Conservation (phyloP, 257 asterid genomes). For the Jacaranda copaia region DNA sequence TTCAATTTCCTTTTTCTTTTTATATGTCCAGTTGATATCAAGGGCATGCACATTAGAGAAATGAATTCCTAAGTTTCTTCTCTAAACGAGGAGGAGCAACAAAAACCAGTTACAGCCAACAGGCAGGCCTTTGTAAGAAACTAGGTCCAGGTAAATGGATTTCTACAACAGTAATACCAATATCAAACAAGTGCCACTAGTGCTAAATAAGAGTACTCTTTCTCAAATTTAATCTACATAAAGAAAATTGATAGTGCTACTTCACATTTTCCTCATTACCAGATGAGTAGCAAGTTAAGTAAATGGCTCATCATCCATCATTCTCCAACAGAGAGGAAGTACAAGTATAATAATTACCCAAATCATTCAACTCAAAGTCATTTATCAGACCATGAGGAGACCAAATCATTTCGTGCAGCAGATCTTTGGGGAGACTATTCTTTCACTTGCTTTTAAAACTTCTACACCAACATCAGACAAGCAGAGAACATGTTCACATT, state of each 20-base stretch:
- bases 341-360: background rate
- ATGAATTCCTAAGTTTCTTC: background rate
- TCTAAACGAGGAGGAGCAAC: background rate
- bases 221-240: background rate
- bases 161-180: background rate
- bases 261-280: background rate
- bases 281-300: background rate
- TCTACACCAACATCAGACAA: too few relatives aligned
- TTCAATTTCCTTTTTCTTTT: background rate
- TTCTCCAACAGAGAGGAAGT: background rate
- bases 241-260: background rate
- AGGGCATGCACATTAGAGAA: background rate
- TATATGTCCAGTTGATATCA: background rate
- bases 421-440: too few relatives aligned
- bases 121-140: background rate
- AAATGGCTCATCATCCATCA: background rate
- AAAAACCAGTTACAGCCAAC: background rate
- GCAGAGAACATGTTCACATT: too few relatives aligned
- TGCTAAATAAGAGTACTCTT: background rate
- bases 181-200: background rate
- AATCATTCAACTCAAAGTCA: background rate
- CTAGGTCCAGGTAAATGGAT: background rate
- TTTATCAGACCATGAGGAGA: background rate
- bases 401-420: too few relatives aligned
- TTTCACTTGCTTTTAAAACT: too few relatives aligned